Conservation (phyloP, 768 basidiomycete species). For the Boletus barrowsii region DNA sequence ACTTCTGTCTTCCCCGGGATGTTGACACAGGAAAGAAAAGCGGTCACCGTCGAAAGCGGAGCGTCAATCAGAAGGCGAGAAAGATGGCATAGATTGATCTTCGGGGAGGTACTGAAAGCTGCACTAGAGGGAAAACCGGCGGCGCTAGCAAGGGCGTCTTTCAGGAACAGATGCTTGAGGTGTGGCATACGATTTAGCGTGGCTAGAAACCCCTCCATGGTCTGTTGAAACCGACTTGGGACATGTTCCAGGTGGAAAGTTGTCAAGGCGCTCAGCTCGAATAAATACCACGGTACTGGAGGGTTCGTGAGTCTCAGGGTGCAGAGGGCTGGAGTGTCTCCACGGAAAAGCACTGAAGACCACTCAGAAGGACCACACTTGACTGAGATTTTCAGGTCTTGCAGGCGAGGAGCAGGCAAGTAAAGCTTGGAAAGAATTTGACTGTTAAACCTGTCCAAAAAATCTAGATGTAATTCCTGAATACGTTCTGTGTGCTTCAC, state of each 20-base stretch:
- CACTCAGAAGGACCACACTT: too few relatives aligned
- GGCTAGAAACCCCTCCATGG: slow-evolving; percentile 29
- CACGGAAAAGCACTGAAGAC: neutral
- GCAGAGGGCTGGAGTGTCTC: neutral
- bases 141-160: slow-evolving; percentile 25
- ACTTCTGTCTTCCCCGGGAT: neutral
- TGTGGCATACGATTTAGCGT: slow-evolving; percentile 33
- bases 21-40: neutral
- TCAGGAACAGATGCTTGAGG: slow-evolving; percentile 33
- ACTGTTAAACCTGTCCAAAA: neutral
- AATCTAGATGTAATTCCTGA: neutral
- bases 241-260: slow-evolving; percentile 32
- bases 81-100: neutral
- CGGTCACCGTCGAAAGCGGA: slow-evolving; percentile 2
- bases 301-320: neutral
- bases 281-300: neutral
- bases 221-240: slow-evolving; percentile 19
- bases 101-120: neutral
- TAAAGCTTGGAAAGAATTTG: neutral
- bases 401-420: neutral
- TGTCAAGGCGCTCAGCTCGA: slow-evolving; percentile 25
- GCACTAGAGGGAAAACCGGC: neutral
- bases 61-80: neutral
- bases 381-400: neutral
- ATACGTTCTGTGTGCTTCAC: neutral